Percentiles rank a stretch among this genome's conserved stretches.
Evolutionary conservation across 306 rosid species (phyloP).

Genomic region (Casuarina cunninghamiana): DNA sequence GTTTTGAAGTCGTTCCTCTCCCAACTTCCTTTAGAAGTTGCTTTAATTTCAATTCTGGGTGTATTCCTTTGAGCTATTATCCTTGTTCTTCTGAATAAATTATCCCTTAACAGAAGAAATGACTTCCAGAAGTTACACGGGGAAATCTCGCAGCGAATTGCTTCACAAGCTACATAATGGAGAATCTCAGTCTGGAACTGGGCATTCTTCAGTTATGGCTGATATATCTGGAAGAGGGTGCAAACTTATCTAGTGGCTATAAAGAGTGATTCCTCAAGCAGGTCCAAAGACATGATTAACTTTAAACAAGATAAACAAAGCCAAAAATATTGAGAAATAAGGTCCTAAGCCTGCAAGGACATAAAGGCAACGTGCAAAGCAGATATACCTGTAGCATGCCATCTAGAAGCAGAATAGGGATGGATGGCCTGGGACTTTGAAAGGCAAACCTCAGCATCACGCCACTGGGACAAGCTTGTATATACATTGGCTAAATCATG

Average conservation of each 20-base stretch:
- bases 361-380: not conserved
- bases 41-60: no score
- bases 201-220: not conserved
- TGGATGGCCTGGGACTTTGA: slow-evolving; percentile 69
- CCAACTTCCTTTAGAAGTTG: no score
- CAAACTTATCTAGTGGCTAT: not conserved
- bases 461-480: slow-evolving; percentile 68
- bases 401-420: slow-evolving; percentile 89
- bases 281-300: not conserved
- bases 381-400: slow-evolving; percentile 72
- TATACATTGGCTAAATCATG: slow-evolving; percentile 78
- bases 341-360: slow-evolving; percentile 1
- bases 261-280: not conserved
- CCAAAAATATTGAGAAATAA: slow-evolving; percentile 5
- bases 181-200: not conserved
- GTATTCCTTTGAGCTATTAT: no score
- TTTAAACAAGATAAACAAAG: not conserved
- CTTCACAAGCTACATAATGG: not conserved
- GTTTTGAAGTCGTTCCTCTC: no score
- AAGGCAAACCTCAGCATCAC: slow-evolving; percentile 84
- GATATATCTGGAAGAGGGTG: not conserved
- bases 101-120: no score
- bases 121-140: not conserved
- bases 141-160: not conserved
- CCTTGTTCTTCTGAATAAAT: no score